phyloP scores from a whole-genome alignment of 2,329 filamentous ascomycete genomes.

The Arthroderma uncinatum region DNA sequence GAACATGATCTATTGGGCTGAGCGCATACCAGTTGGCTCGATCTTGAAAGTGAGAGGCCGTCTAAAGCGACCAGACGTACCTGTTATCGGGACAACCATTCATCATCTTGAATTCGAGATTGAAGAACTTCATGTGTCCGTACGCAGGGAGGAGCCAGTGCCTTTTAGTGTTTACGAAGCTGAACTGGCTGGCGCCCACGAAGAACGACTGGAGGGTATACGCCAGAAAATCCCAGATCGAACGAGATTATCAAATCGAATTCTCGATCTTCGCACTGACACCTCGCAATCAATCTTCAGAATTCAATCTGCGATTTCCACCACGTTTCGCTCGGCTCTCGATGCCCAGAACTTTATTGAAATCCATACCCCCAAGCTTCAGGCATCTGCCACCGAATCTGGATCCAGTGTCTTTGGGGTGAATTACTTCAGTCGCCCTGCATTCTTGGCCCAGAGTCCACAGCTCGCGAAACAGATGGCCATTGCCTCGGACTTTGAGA shows the following conservation, averaged over 20 bases:
- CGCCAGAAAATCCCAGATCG: constrained; percentile 57
- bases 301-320: constrained; percentile 68
- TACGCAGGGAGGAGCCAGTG: constrained; percentile 49
- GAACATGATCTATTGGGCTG: constrained; percentile 76
- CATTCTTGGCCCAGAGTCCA: constrained; percentile 83
- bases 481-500: constrained; percentile 77
- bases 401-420: constrained; percentile 85
- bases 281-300: constrained; percentile 81
- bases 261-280: constrained; percentile 76
- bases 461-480: constrained; percentile 90
- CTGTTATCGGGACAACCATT: constrained; percentile 63
- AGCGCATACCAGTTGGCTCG: constrained; percentile 67
- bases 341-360: constrained; percentile 73
- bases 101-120: constrained; percentile 67
- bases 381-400: constrained; percentile 81
- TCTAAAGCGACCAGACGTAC: constrained; percentile 61
- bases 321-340: constrained; percentile 65
- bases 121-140: constrained; percentile 52
- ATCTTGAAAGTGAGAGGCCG: constrained; percentile 66
- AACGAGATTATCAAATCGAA: constrained; percentile 64
- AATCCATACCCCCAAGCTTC: constrained; percentile 86
- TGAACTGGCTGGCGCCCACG: constrained; percentile 48
- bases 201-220: constrained; percentile 44
- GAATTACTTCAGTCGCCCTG: constrained; percentile 78
- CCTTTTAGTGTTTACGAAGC: constrained; percentile 62